A percentile compares a stretch with the other conserved stretches of the same genome.
phyloP scores from a whole-genome alignment of 1,284 basidiomycete species.

The Moesziomyces antarcticus region DNA sequence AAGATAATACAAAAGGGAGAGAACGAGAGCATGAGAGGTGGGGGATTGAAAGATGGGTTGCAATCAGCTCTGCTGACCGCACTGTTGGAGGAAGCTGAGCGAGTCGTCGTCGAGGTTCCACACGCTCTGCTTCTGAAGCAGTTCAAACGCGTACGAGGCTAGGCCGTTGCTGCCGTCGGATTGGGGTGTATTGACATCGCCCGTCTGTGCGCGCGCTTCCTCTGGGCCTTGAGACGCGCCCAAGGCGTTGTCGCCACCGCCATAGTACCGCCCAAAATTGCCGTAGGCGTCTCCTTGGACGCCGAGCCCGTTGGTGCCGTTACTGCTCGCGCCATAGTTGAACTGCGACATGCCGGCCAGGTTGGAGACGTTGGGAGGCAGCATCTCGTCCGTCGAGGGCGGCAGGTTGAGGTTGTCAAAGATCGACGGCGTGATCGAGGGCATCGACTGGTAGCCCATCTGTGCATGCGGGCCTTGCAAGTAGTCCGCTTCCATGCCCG shows the following conservation, averaged over 20 bases:
- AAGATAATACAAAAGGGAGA: neutral
- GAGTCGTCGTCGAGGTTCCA: constrained; percentile 48
- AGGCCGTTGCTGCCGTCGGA: constrained; percentile 32
- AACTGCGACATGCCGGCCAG: constrained; percentile 25
- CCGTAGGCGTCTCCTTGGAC: constrained; percentile 11
- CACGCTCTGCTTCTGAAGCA: constrained; percentile 44
- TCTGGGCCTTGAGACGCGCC: neutral
- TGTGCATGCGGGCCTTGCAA: constrained; percentile 32
- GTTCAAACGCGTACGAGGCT: constrained; percentile 41
- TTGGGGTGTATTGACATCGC: constrained; percentile 14
- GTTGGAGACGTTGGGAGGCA: constrained; percentile 5
- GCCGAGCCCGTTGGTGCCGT: neutral
- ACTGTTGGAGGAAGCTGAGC: constrained; percentile 30
- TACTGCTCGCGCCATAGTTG: constrained; percentile 2
- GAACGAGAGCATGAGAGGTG: neutral
- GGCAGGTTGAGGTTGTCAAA: constrained; percentile 37
- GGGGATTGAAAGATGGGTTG: too few relatives aligned
- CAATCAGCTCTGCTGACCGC: constrained; percentile 6
- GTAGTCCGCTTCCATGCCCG: constrained; percentile 16
- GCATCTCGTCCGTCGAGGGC: constrained; percentile 11
- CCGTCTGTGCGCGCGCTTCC: neutral
- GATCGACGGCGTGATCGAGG: constrained; percentile 37
- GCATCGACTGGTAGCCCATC: constrained; percentile 11
- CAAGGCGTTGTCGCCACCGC: neutral
- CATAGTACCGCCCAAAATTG: constrained; percentile 14